Conservation (phyloP, 2,329 filamentous ascomycete species). For the Thyridium curvatum region DNA sequence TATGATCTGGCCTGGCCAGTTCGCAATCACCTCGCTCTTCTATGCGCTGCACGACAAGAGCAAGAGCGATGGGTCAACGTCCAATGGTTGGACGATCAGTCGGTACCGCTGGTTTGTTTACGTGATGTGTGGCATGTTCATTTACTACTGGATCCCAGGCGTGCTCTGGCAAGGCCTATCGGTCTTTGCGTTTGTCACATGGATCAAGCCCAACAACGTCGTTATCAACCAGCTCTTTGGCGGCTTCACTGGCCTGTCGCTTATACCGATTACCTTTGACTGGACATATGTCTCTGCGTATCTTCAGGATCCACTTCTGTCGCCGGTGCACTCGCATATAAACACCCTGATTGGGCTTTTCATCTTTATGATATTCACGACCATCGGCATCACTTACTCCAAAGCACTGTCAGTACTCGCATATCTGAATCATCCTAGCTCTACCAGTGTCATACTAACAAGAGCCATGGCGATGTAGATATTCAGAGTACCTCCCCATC, state of each 20-base stretch:
- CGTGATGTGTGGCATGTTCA: constrained; percentile 32
- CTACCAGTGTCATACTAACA: constrained; percentile 14
- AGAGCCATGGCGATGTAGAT: not conserved
- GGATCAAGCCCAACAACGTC: constrained; percentile 39
- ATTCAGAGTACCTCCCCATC: constrained; percentile 49
- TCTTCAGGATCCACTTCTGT: constrained; percentile 23
- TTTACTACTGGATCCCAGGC: constrained; percentile 48
- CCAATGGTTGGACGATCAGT: constrained; percentile 37
- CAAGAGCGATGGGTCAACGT: constrained; percentile 29
- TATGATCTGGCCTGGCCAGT: constrained; percentile 44
- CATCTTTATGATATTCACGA: constrained; percentile 31
- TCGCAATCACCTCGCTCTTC: constrained; percentile 41
- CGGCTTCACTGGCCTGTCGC: constrained; percentile 31
- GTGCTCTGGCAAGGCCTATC: constrained; percentile 42
- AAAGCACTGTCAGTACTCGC: constrained; percentile 25
- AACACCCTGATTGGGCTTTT: constrained; percentile 35
- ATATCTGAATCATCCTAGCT: constrained; percentile 8
- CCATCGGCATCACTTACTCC: constrained; percentile 40
- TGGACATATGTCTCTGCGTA: constrained; percentile 29
- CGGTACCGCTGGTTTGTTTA: constrained; percentile 39
- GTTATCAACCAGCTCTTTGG: constrained; percentile 44
- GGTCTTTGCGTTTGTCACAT: constrained; percentile 39
- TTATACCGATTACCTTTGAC: constrained; percentile 38
- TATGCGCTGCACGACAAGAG: constrained; percentile 34
- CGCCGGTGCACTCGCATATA: constrained; percentile 28